These are phyloP conservation scores for Craterostigma plantagineum DNA, from an alignment of 257 asterid species.

Conservation along the genomic window DNA sequence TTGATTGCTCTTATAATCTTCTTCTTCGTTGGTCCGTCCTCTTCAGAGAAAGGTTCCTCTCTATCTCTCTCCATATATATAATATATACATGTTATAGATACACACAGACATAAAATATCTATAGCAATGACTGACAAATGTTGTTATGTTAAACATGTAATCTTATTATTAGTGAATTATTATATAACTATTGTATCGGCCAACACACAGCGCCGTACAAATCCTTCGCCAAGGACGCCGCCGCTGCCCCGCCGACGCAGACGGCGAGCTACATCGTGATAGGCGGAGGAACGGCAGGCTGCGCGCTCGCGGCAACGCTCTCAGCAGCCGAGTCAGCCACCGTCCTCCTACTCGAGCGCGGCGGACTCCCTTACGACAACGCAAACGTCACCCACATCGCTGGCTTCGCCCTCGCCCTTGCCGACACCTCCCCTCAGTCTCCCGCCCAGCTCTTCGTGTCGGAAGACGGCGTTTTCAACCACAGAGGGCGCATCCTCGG, in stretches of 20 bases:
- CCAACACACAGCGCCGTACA: no score
- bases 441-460: conserved; percentile 45
- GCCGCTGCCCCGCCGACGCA: not conserved
- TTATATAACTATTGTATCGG: no score
- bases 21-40: no score
- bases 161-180: no score
- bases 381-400: conserved; percentile 30
- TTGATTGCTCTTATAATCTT: no score
- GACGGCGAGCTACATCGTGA: conserved; percentile 42
- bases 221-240: conserved; percentile 2
- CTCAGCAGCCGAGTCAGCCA: conserved; percentile 23
- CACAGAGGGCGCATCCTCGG: conserved; percentile 64
- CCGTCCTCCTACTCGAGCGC: conserved; percentile 52
- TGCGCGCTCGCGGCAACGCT: conserved; percentile 72
- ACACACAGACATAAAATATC: no score
- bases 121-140: no score
- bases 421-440: conserved; percentile 36
- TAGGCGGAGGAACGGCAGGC: conserved; percentile 83
- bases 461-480: conserved; percentile 72
- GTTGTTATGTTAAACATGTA: no score
- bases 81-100: no score
- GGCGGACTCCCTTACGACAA: conserved; percentile 61
- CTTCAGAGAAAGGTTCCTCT: no score
- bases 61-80: no score
- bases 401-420: conserved; percentile 17